Base-by-base conservation (phyloP, 352 stramenopile genomes). In the Globisporangium paddicum region DNA sequence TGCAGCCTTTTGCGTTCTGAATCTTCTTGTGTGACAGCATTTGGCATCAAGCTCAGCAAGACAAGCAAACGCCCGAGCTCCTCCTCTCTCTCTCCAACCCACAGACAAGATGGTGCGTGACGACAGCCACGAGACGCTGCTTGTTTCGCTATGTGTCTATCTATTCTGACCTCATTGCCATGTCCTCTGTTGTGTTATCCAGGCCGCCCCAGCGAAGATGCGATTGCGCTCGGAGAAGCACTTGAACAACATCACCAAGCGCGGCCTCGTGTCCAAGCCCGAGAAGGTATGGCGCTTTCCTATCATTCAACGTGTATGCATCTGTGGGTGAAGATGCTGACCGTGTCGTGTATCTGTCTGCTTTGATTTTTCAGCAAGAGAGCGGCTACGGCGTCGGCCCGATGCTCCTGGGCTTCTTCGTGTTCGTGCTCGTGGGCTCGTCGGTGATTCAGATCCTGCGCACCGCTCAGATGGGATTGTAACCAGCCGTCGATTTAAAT, bases 221-320 rank as follows among this genome's bases (percentile, higher is more conserved):
- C 79, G 86, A 62, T 63, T 95, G 56, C 86, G 86, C 71, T 93
- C 78, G 19, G 83, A 93, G 60, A 95, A 95, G 75, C 86, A 95
- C 75, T 67, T 80, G 63, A 63, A 67, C 62, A 95, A 95, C 71
- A 93, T 95, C 75, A 95, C 83, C 47, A 93, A 95, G 76, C 83
- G 86, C 25, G 86, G 86, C 0, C 67, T 79, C 14, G 82, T 95
- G n/a, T 81, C 78, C 32, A 79, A 91, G 70, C 69, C 80, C 1
- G 72, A 87, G 41, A 89, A 92, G 82, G 86, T 95, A 53, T 25
- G 73, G n/a, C n/a, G 50, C 19, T 11, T 18, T 42, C 10, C 50
- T 16, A n/a, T 25, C 2, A 9, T 2, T 18, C 2, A 28, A 5
- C n/a, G 47, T 6, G 10, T n/a, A n/a, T n/a, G n/a, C n/a, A 18